These are phyloP conservation scores for Trichoderma brevicompactum DNA, from an alignment of 2,329 filamentous ascomycete species.

Conservation along the genomic window DNA sequence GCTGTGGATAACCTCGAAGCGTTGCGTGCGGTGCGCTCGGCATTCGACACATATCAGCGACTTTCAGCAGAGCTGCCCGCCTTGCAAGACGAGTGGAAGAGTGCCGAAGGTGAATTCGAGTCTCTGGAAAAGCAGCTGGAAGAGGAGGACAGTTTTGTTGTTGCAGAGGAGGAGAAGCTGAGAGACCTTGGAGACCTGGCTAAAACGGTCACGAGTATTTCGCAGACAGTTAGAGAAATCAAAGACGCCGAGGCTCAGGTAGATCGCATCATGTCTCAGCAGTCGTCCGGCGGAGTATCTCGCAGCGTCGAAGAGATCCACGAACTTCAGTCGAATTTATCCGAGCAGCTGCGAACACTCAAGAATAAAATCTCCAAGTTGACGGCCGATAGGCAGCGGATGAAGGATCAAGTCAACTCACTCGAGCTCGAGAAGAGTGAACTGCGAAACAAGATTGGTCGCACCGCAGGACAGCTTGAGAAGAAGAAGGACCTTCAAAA, in stretches of 20 bases:
- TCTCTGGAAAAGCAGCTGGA: constrained; percentile 65
- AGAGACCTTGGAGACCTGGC: constrained; percentile 75
- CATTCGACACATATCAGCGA: constrained; percentile 75
- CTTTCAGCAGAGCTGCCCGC: constrained; percentile 73
- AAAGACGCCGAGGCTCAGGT: constrained; percentile 73
- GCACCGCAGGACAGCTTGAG: constrained; percentile 74
- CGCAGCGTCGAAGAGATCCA: constrained; percentile 85
- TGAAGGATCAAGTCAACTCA: constrained; percentile 67
- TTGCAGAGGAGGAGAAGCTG: constrained; percentile 66
- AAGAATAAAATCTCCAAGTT: constrained; percentile 70
- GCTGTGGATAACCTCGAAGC: constrained; percentile 56
- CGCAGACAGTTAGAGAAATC: constrained; percentile 73
- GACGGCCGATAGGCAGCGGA: constrained; percentile 70
- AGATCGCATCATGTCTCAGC: constrained; percentile 72
- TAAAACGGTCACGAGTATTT: constrained; percentile 77
- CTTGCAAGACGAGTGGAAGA: constrained; percentile 65
- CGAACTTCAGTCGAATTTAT: constrained; percentile 68
- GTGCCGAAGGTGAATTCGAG: constrained; percentile 65
- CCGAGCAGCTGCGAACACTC: constrained; percentile 67
- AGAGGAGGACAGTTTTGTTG: constrained; percentile 68
- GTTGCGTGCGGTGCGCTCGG: constrained; percentile 65
- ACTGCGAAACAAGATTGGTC: constrained; percentile 71
- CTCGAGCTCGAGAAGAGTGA: constrained; percentile 81
- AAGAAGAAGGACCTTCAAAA: constrained; percentile 73
- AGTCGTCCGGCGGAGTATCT: constrained; percentile 67